phyloP scores from a whole-genome alignment of 1,284 basidiomycete species.

The Ustilago vetiveriae region DNA sequence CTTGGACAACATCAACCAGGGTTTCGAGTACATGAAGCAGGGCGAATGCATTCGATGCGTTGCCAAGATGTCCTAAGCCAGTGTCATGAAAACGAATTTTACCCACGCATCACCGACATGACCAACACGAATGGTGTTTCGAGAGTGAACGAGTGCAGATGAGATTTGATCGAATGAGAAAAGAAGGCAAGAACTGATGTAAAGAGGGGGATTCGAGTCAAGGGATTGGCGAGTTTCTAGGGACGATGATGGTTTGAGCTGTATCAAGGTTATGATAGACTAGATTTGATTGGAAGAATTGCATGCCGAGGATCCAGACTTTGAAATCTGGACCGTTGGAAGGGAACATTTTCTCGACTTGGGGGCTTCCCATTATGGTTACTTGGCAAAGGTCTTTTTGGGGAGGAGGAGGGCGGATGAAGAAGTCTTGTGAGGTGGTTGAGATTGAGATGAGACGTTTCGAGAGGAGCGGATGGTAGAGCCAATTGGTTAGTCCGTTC shows the following conservation, averaged over 20 bases:
- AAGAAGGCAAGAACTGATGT: neutral
- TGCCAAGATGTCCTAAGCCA: slow-evolving; percentile 33
- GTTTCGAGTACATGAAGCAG: slow-evolving; percentile 93
- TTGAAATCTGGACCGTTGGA: slow-evolving; percentile 18
- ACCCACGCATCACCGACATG: too few relatives aligned
- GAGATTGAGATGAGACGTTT: too few relatives aligned
- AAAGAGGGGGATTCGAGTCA: neutral
- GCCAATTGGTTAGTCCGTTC: neutral
- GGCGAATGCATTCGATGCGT: slow-evolving; percentile 89
- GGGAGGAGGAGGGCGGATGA: too few relatives aligned
- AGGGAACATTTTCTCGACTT: slow-evolving; percentile 35
- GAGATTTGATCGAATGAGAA: too few relatives aligned
- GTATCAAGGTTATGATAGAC: slow-evolving; percentile 35
- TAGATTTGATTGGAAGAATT: slow-evolving; percentile 40
- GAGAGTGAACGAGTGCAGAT: too few relatives aligned
- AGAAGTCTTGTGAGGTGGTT: too few relatives aligned
- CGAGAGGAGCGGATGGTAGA: neutral
- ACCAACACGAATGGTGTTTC: too few relatives aligned
- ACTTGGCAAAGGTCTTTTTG: slow-evolving; percentile 10
- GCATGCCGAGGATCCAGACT: slow-evolving; percentile 29
- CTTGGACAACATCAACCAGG: slow-evolving; percentile 83
- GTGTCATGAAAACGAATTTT: too few relatives aligned
- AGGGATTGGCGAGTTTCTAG: slow-evolving; percentile 3
- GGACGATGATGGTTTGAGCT: slow-evolving; percentile 16
- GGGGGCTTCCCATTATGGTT: slow-evolving; percentile 15